Evolutionary conservation across 192 early-diverging fungal genomes (phyloP), one percentile per base, ranked within the genome.

Genomic region (Rhizoclosmatium globosum): DNA sequence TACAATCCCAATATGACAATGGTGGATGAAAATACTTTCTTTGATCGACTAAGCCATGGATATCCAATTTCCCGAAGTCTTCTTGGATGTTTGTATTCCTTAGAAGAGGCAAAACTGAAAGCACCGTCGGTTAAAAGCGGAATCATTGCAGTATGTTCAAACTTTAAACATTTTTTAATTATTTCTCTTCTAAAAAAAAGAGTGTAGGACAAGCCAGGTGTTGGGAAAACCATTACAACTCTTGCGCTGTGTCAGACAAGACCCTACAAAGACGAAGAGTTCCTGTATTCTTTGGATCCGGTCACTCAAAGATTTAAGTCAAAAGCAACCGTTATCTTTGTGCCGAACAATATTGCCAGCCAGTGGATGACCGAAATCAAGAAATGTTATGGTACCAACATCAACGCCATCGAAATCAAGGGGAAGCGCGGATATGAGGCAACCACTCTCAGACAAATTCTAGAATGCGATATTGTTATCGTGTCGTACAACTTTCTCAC

Each of bases 201-300:
- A 13, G 3, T 13, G 21, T 47, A 79, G 77, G 77, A 79, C 62
- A 79, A 79, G 46, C 77, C 77, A 19, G 77, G 77, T 2, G 68
- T 79, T 9, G 77, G 77, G 72, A 79, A 79, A 50, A 79, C 77
- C 9, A 79, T 79, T 47, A 71, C 62, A 53, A 71, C 71, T 2
- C 68, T 79, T 48, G 77, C 77, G 4, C 68, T 79, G 13, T 71
- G 59, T 39, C 77, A 71, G 21, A 58, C 77, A 38, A 44, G 77
- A 4, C 66, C 66, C 2, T 71, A 11, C 38, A 57, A 23, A 31
- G 41, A 56, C 41, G 23, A 9, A 17, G 46, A 77, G 0, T 77
- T 69, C 76, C 31, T 44, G 39, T 39, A 68, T 2, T 23, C 46
- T 1, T 7, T 42, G 56, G n/a, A 74, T 44, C 42, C 39, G 44